A percentile compares a stretch with the other conserved stretches of the same genome.
Conservation (phyloP, 23 red algal species). For the Gracilaria gracilis region DNA sequence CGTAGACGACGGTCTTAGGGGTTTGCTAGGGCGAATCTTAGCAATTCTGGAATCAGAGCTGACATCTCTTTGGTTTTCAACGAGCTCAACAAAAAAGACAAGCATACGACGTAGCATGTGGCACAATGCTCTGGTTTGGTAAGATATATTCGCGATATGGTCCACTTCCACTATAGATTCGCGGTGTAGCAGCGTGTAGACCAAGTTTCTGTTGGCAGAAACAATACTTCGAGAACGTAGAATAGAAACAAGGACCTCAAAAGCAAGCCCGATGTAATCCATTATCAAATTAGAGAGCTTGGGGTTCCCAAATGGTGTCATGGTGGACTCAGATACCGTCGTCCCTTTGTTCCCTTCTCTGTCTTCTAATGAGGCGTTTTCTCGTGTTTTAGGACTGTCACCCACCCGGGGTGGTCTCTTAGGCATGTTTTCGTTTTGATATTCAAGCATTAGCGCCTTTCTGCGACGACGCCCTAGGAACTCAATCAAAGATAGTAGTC, state of each 20-base stretch:
- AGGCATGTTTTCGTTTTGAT: constrained; percentile 50
- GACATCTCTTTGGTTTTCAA: constrained; percentile 38
- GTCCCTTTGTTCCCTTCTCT: neutral
- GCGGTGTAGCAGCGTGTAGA: constrained; percentile 59
- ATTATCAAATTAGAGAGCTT: constrained; percentile 24
- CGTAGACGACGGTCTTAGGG: neutral
- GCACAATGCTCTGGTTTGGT: constrained; percentile 27
- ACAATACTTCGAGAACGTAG: constrained; percentile 61
- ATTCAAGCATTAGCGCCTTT: constrained; percentile 36
- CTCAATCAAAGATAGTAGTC: constrained; percentile 54
- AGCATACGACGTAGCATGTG: constrained; percentile 67
- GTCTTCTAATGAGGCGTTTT: neutral
- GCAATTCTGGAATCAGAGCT: neutral
- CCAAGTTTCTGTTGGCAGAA: constrained; percentile 54
- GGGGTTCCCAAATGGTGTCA: neutral
- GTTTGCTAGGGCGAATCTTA: constrained; percentile 5
- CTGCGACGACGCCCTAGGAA: constrained; percentile 47
- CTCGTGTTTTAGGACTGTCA: constrained; percentile 23
- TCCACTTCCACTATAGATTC: constrained; percentile 46
- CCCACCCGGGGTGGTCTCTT: constrained; percentile 41
- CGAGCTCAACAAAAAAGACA: constrained; percentile 43
- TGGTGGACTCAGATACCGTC: neutral
- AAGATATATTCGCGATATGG: constrained; percentile 24
- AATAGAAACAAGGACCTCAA: constrained; percentile 55
- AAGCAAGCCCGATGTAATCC: constrained; percentile 33